Conservation (phyloP, 148 eudicot species). For the Chenopodium quinoa region DNA sequence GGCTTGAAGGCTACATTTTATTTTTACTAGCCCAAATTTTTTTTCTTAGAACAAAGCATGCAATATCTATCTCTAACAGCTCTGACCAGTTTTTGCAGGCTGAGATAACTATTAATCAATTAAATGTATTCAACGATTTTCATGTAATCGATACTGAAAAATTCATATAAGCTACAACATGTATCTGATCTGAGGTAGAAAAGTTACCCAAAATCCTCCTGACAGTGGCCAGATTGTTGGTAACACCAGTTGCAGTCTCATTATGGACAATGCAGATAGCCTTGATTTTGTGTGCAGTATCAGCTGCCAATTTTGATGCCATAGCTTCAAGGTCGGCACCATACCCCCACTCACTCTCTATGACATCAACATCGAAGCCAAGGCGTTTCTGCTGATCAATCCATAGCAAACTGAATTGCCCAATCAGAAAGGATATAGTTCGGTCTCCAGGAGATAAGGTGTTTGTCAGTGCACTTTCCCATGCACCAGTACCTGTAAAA, state of each 20-base stretch:
- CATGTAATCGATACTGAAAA: background rate
- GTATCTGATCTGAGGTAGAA: background rate
- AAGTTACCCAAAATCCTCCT: conserved; percentile 77
- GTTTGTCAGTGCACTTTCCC: conserved; percentile 99
- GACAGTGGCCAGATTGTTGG: conserved; percentile 94
- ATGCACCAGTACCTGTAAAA: conserved; percentile 89
- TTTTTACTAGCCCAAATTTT: background rate
- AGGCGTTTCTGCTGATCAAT: conserved; percentile 98
- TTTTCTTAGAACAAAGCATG: background rate
- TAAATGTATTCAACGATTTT: no score
- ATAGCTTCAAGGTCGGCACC: conserved; percentile 86
- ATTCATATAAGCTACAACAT: background rate
- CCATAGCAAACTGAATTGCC: conserved; percentile 98
- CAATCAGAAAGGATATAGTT: conserved; percentile 79
- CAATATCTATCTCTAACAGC: background rate
- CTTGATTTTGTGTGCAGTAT: conserved; percentile 74
- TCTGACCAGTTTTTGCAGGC: background rate
- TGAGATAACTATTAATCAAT: background rate
- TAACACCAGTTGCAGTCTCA: conserved; percentile 98
- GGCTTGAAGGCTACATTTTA: no score
- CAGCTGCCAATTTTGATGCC: conserved; percentile 86
- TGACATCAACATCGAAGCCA: conserved; percentile 82
- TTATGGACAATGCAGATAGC: conserved; percentile 98
- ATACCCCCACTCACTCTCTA: conserved; percentile 96
- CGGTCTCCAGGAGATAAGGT: conserved; percentile 92